These are phyloP conservation scores for Yamadazyma jaroonii DNA, from an alignment of 1,139 yeast species.

Conservation along the genomic window DNA sequence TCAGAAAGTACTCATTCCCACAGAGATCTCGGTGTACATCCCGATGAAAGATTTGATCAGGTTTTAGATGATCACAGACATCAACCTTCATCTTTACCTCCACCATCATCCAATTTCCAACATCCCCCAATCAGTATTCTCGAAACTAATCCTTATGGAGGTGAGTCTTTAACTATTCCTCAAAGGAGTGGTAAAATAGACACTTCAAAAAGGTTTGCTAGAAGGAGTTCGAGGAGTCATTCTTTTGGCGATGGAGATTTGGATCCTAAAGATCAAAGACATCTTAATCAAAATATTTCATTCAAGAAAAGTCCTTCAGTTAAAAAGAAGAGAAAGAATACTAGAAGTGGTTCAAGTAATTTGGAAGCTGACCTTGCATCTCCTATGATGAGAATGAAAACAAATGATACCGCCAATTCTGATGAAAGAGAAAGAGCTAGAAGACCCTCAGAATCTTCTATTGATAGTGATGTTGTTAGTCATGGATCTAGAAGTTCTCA, in stretches of 20 bases:
- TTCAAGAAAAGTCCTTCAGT: slow-evolving; percentile 6
- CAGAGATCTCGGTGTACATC: slow-evolving; percentile 26
- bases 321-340: slow-evolving; percentile 14
- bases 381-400: slow-evolving; percentile 30
- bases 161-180: slow-evolving; percentile 4
- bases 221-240: slow-evolving; percentile 28
- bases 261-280: slow-evolving; percentile 18
- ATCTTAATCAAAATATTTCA: slow-evolving; percentile 8
- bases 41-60: slow-evolving; percentile 49
- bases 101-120: slow-evolving; percentile 6
- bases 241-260: slow-evolving; percentile 25
- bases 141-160: slow-evolving; percentile 4
- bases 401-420: slow-evolving; percentile 30
- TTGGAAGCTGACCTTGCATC: slow-evolving; percentile 29
- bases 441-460: slow-evolving; percentile 35
- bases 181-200: slow-evolving; percentile 6
- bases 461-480: slow-evolving; percentile 66
- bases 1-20: slow-evolving; percentile 42
- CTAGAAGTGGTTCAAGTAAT: slow-evolving; percentile 18
- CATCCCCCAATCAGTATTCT: slow-evolving; percentile 7
- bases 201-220: neutral
- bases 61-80: slow-evolving; percentile 56
- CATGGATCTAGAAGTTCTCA: slow-evolving; percentile 72
- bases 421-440: slow-evolving; percentile 21
- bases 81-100: slow-evolving; percentile 45